phyloP scores from a whole-genome alignment of 805 yeast species.

The Yarrowia keelungensis region DNA sequence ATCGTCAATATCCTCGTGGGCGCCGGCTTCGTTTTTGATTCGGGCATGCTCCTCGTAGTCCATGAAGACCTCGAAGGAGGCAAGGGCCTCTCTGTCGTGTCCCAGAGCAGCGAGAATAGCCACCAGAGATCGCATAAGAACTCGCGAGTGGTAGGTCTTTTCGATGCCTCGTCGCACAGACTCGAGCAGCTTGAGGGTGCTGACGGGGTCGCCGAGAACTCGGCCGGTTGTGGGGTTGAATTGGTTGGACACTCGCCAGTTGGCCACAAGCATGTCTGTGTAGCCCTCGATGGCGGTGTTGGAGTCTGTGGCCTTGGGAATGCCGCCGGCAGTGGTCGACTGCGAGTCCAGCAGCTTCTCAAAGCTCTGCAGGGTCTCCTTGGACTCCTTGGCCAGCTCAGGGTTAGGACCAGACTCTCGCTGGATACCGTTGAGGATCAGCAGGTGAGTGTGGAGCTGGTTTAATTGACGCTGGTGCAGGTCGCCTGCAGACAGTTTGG shows the following conservation, averaged over 20 bases:
- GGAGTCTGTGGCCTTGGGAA: slow-evolving; percentile 45
- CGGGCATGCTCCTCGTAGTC: slow-evolving; percentile 47
- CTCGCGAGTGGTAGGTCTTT: slow-evolving; percentile 50
- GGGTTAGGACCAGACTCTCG: slow-evolving; percentile 28
- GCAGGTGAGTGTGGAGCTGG: slow-evolving; percentile 39
- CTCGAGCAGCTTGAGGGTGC: slow-evolving; percentile 41
- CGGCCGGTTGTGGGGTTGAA: slow-evolving; percentile 40
- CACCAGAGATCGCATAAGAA: slow-evolving; percentile 48
- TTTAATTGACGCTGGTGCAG: slow-evolving; percentile 37
- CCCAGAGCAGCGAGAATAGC: slow-evolving; percentile 46
- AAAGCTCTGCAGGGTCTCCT: slow-evolving; percentile 39
- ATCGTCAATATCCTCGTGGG: slow-evolving; percentile 43
- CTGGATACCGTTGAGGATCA: slow-evolving; percentile 38
- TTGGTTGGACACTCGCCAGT: slow-evolving; percentile 43
- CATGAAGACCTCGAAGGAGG: slow-evolving; percentile 48
- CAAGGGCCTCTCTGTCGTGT: slow-evolving; percentile 47
- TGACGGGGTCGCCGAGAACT: slow-evolving; percentile 38
- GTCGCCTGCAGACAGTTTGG: slow-evolving; percentile 30
- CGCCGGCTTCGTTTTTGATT: slow-evolving; percentile 45
- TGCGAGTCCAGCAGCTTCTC: slow-evolving; percentile 41
- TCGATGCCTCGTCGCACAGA: slow-evolving; percentile 42
- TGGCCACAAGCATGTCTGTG: slow-evolving; percentile 41
- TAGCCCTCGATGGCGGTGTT: slow-evolving; percentile 44
- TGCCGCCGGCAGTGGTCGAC: background rate
- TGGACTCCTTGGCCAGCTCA: slow-evolving; percentile 39